Percentiles rank a stretch among this genome's conserved stretches.
These are phyloP conservation scores for Osmanthus fragrans DNA, from an alignment of 257 asterid genomes.

Conservation along the genomic window DNA sequence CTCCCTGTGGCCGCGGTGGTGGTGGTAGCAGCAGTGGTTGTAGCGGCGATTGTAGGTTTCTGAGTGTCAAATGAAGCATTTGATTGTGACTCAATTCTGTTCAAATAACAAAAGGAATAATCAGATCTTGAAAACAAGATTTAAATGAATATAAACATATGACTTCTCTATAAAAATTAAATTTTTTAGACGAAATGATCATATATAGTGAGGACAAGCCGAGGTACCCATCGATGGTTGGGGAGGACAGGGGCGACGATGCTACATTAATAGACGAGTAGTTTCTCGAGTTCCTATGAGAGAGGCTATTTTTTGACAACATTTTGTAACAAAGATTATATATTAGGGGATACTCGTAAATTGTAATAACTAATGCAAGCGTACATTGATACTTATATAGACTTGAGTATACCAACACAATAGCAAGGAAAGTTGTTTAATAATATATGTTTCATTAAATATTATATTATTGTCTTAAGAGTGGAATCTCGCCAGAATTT, in stretches of 20 bases:
- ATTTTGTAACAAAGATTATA: neutral
- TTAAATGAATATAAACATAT: neutral
- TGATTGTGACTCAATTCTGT: conserved; percentile 31
- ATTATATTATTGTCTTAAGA: neutral
- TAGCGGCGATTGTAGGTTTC: neutral
- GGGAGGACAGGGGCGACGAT: neutral
- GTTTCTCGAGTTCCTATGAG: neutral
- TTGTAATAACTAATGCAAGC: neutral
- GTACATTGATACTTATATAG: neutral
- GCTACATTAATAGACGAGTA: neutral
- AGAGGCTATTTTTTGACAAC: neutral
- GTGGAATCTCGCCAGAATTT: neutral
- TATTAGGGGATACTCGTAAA: neutral
- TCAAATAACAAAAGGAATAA: neutral
- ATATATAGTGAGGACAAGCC: neutral
- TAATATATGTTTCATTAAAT: neutral
- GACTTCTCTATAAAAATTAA: neutral
- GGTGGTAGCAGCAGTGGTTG: neutral
- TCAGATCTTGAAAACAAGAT: neutral
- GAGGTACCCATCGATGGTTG: neutral
- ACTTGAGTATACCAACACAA: neutral
- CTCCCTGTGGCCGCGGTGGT: neutral
- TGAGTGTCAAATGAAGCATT: neutral
- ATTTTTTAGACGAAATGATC: neutral
- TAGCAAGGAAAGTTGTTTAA: neutral